Evolutionary conservation across 225 moss, liverwort and hornwort species (phyloP).

Genomic region (Rhytidiadelphus loreus): DNA sequence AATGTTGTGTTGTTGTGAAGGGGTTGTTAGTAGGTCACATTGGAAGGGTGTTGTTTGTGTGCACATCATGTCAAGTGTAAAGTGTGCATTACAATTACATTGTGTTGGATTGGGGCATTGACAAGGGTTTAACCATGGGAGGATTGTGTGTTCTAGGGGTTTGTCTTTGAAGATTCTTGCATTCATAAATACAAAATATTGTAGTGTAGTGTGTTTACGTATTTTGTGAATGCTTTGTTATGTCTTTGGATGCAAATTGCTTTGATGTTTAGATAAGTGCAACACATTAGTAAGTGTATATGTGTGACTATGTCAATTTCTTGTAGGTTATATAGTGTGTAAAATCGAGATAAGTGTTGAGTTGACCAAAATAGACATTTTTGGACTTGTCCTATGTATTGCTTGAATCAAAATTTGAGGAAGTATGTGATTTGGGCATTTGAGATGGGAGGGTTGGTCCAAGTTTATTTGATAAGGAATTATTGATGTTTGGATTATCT

Average conservation of each 20-base stretch:
- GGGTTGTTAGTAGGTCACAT: no score
- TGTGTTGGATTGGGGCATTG: not conserved
- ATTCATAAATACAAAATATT: not conserved
- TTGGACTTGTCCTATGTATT: no score
- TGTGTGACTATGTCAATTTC: not conserved
- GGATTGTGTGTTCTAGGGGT: no score
- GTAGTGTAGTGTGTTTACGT: accelerated
- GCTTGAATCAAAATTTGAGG: not conserved
- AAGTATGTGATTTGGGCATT: not conserved
- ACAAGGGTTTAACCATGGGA: not conserved
- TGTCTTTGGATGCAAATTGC: not conserved
- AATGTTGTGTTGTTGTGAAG: no score
- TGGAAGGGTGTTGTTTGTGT: no score
- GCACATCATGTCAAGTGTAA: not conserved
- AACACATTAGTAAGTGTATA: no score
- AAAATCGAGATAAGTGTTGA: not conserved
- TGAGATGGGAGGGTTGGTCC: no score
- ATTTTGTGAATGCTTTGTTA: no score
- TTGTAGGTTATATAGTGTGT: accelerated
- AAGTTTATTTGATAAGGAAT: no score
- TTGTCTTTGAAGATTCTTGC: not conserved
- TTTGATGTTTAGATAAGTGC: not conserved
- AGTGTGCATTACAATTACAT: not conserved
- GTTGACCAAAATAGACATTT: not conserved
- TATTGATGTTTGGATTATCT: no score